These are phyloP conservation scores for Trichoderma koningii DNA, from an alignment of 2,329 filamentous ascomycete genomes.

Conservation along the genomic window DNA sequence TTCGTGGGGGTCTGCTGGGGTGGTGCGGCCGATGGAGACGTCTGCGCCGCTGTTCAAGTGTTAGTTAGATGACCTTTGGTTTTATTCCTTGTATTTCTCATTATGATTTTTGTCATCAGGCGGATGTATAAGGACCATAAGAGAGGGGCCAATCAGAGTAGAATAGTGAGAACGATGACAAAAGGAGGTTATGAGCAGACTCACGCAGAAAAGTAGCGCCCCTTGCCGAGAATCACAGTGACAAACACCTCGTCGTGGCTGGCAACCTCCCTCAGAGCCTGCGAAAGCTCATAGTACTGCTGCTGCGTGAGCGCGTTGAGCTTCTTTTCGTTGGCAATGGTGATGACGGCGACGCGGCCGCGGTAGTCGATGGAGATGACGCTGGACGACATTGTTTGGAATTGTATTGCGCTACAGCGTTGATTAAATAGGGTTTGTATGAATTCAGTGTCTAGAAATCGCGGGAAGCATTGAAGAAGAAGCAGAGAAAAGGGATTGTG, in stretches of 20 bases:
- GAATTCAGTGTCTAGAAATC: not conserved
- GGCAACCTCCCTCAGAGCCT: conserved; percentile 75
- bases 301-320: conserved; percentile 77
- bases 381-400: conserved; percentile 7
- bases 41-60: conserved; percentile 68
- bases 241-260: conserved; percentile 77
- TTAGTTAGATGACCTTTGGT: not conserved
- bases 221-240: conserved; percentile 81
- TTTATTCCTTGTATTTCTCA: not conserved
- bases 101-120: not conserved
- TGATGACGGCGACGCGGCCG: conserved; percentile 67
- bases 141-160: not conserved
- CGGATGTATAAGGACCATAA: not conserved
- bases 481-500: too few species aligned
- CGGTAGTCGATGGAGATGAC: conserved; percentile 45
- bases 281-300: conserved; percentile 76
- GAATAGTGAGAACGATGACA: not conserved
- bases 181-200: conserved; percentile 34
- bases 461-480: not conserved
- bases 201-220: conserved; percentile 87
- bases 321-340: conserved; percentile 80
- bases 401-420: not conserved
- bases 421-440: not conserved
- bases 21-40: conserved; percentile 58
- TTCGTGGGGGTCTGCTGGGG: conserved; percentile 44